Evolutionary conservation across 2,329 filamentous ascomycete genomes (phyloP).

Genomic region (Moelleriella libera): DNA sequence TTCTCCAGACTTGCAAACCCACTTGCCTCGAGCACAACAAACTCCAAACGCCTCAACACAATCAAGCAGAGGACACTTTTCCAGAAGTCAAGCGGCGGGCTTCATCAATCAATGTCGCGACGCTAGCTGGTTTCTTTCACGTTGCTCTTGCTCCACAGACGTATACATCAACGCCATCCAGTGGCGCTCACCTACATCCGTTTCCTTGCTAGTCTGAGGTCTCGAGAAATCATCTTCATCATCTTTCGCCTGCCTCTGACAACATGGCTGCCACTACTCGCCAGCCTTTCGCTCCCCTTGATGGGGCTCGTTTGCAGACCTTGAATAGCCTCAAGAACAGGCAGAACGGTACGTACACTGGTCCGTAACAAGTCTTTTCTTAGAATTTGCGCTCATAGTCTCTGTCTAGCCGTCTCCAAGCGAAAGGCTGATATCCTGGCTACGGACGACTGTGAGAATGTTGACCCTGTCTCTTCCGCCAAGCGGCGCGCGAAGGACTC

Average conservation of each 20-base stretch:
- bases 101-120: too few relatives aligned
- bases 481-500: conserved; percentile 44
- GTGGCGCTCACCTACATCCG: too few relatives aligned
- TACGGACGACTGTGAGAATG: conserved; percentile 43
- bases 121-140: too few relatives aligned
- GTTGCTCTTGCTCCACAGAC: too few relatives aligned
- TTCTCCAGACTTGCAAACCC: too few relatives aligned
- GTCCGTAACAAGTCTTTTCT: neutral
- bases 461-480: conserved; percentile 40
- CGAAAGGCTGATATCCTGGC: conserved; percentile 43
- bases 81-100: too few relatives aligned
- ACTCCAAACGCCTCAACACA: too few relatives aligned
- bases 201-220: neutral
- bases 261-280: conserved; percentile 44
- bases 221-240: neutral
- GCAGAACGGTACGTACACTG: conserved; percentile 49
- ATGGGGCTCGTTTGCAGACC: conserved; percentile 53
- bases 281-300: conserved; percentile 64
- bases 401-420: conserved; percentile 20
- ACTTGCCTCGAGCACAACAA: too few relatives aligned
- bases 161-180: too few relatives aligned
- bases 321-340: conserved; percentile 66
- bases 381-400: conserved; percentile 1
- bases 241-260: neutral
- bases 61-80: too few relatives aligned